phyloP scores from a whole-genome alignment of 345 rosid species.

The Lepidium sativum region DNA sequence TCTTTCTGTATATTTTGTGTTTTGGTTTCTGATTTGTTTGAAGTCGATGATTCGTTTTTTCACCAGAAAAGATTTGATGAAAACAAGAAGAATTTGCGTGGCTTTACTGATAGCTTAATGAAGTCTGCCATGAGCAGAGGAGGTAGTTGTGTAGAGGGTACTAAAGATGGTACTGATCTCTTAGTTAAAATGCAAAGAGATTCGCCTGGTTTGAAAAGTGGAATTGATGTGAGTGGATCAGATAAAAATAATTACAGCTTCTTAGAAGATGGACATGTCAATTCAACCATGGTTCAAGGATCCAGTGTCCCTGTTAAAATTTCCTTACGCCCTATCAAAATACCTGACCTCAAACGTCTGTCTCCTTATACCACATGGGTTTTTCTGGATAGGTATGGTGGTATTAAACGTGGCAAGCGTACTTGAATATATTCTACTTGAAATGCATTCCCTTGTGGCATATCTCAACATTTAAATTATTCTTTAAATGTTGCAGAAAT shows the following conservation, averaged over 20 bases:
- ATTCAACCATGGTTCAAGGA: constrained; percentile 61
- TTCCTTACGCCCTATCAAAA: constrained; percentile 67
- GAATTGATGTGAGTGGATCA: constrained; percentile 39
- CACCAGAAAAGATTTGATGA: constrained; percentile 74
- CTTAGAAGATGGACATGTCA: constrained; percentile 51
- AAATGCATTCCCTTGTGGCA: neutral
- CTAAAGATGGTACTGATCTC: constrained; percentile 40
- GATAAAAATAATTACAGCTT: constrained; percentile 45
- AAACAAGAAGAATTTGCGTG: constrained; percentile 53
- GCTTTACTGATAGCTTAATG: constrained; percentile 43
- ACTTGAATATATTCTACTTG: neutral
- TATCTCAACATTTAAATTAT: neutral
- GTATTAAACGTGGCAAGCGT: neutral
- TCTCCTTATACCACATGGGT: constrained; percentile 97
- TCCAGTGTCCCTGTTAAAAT: constrained; percentile 68
- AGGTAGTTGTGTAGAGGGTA: constrained; percentile 31
- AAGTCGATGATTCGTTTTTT: neutral
- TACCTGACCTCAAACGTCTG: constrained; percentile 66
- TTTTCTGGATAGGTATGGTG: constrained; percentile 77
- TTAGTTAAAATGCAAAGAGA: constrained; percentile 75
- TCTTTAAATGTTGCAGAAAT: constrained; percentile 48
- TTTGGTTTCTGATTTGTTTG: constrained; percentile 2
- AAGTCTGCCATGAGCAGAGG: constrained; percentile 51
- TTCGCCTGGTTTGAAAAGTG: constrained; percentile 51
- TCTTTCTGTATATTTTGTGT: neutral